These are phyloP conservation scores for Geranium brycei DNA, from an alignment of 345 rosid genomes.

Conservation along the genomic window DNA sequence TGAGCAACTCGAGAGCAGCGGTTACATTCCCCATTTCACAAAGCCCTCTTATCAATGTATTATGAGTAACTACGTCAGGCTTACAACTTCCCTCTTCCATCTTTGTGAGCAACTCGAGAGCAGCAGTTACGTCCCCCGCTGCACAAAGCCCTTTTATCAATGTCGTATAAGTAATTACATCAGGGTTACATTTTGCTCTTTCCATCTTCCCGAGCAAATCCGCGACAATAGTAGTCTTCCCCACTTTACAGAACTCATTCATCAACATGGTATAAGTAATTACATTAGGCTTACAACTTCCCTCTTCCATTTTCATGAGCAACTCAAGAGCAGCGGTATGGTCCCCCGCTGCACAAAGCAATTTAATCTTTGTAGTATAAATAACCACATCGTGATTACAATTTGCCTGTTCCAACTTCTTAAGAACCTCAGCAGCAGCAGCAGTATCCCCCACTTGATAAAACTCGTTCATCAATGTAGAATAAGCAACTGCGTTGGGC, in stretches of 20 bases:
- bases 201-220: no score
- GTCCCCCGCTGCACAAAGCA: conserved; percentile 56
- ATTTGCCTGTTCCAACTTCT: conserved; percentile 45
- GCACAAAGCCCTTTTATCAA: conserved; percentile 31
- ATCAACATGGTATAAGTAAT: conserved; percentile 34
- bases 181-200: no score
- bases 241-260: conserved; percentile 24
- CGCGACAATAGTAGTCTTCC: neutral
- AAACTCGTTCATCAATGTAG: conserved; percentile 47
- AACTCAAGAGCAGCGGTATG: conserved; percentile 56
- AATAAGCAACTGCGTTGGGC: conserved; percentile 38
- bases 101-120: conserved; percentile 51
- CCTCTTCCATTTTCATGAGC: conserved; percentile 75
- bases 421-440: conserved; percentile 43
- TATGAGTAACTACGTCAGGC: conserved; percentile 36
- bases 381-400: conserved; percentile 44
- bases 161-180: no score
- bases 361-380: conserved; percentile 51
- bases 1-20: conserved; percentile 43
- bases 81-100: conserved; percentile 47
- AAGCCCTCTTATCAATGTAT: conserved; percentile 49
- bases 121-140: conserved; percentile 39
- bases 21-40: conserved; percentile 42
- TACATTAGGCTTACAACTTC: conserved; percentile 57
- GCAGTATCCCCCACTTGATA: conserved; percentile 41